Evolutionary conservation across 371 early-diverging fungal genomes (phyloP), one percentile per base, ranked within the genome.

Genomic region (Parasitella parasitica): DNA sequence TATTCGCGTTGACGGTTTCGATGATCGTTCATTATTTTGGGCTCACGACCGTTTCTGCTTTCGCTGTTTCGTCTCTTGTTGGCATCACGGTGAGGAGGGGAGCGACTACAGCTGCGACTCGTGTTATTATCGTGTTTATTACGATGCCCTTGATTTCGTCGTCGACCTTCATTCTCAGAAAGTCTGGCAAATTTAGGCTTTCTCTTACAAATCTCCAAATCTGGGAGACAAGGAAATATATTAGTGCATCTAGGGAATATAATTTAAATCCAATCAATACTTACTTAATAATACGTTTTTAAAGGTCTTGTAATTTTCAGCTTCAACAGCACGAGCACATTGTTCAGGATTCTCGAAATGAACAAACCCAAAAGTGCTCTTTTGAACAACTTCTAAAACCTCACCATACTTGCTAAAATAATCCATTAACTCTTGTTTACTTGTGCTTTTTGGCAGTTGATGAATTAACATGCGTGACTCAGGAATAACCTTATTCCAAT

Each of bases 331-430:
- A 38, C 62, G 65, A 27, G 69, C 67, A 64, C 81, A 80, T 41
- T 69, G 55, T 32, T 58, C 61, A 46, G 73, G 64, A 24, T 66
- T 69, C 54, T 64, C 72, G 71, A 80, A 80, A 54, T 80, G 81
- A 32, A 80, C 73, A 59, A 75, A 77, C 15, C 76, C 78, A 72
- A 66, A 71, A 37, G 66, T 56, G 54, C 60, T 62, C 60, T 76
- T 76, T 43, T 70, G 63, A 48, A 67, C 76, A 28, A 73, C 72
- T 51, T 80, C 81, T 46, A 70, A 51, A 6, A 80, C 71, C 38
- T 71, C 66, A 46, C 81, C 81, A 67, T 75, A 80, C 61, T 69
- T 72, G 69, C 73, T 73, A 73, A 80, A 80, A 46, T 75, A 67
- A 18, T 70, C 65, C 61, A 73, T 57, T 32, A 80, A 43, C 39